A percentile compares a stretch with the other conserved stretches of the same genome.
Conservation (phyloP, 1,139 yeast species). For the Taiozyma onychis region DNA sequence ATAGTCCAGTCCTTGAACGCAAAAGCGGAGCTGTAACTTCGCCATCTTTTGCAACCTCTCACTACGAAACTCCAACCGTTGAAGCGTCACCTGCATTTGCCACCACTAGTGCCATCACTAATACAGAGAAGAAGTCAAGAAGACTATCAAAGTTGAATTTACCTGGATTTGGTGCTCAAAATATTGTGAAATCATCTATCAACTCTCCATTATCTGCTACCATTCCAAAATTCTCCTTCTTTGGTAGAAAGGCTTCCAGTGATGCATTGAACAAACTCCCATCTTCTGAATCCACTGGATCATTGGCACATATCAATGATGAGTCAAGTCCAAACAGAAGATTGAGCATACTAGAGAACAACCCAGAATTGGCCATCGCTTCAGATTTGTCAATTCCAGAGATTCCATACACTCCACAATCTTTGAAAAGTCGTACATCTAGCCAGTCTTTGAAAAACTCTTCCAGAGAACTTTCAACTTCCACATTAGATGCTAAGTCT, state of each 20-base stretch:
- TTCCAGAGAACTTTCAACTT: neutral
- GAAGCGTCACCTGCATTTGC: neutral
- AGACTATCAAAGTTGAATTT: conserved; percentile 2
- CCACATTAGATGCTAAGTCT: conserved; percentile 1
- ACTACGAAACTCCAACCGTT: conserved; percentile 9
- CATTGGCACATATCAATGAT: conserved; percentile 20
- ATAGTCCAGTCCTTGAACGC: neutral
- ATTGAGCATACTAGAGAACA: conserved; percentile 4
- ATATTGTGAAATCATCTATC: conserved; percentile 6
- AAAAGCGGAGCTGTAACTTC: neutral
- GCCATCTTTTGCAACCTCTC: conserved; percentile 1
- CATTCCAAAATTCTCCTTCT: conserved; percentile 12
- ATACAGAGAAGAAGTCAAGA: neutral
- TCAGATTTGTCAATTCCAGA: conserved; percentile 17
- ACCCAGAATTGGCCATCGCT: conserved; percentile 9
- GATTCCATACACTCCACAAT: conserved; percentile 19
- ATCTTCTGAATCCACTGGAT: conserved; percentile 16
- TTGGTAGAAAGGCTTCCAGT: conserved; percentile 3
- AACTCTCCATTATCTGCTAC: conserved; percentile 21
- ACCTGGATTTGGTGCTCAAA: neutral
- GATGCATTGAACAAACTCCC: conserved; percentile 11
- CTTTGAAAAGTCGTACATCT: conserved; percentile 8
- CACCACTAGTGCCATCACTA: neutral
- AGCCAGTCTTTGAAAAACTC: conserved; percentile 3
- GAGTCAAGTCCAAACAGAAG: conserved; percentile 12